Base-by-base conservation (phyloP, 2,329 filamentous ascomycete species). In the Endothia cerciana region DNA sequence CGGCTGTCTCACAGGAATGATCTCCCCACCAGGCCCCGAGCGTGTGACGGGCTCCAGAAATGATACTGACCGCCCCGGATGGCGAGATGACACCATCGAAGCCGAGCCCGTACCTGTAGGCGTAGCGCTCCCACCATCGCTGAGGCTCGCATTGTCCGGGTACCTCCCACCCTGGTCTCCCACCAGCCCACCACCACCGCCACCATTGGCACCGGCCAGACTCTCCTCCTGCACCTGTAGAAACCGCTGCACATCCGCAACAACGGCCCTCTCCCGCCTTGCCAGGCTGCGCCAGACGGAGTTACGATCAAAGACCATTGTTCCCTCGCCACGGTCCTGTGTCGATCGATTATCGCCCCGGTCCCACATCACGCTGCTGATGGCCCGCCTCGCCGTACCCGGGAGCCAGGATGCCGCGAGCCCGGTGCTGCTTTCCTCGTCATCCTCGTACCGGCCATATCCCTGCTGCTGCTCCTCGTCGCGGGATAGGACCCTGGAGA, bases 1-100 rank as follows among this genome's bases (percentile, higher is more conserved):
- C 0, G 87, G 87, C 69, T 89, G 87, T 36, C 83, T 83, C 45
- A 88, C 84, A 1, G 87, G 88, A n/a, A 88, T 80, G 56, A 89
- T 78, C n/a, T 79, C 79, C 10, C 82, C 83, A 5, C 80, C 75
- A 0, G 77, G 70, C 0, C 77, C 80, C 0, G 79, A 76, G 6
- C 73, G 73, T 2, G 75, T 73, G 0, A 77, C 76, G 1, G 78
- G 72, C 45, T 82, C 81, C 60, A 89, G 82, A 38, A 79, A 78
- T 1, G 76, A 78, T 19, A 74, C 75, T 1, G 61, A 63, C 4
- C 61, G 61, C 7, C 61, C 61, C 6, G 61, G 53, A 17, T 57
- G 19, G 47, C 75, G 77, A 38, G 79, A 77, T 0, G 76, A 77
- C 11, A 74, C 72, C 3, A 76, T 76, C 1, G 80, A 79, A 64